Evolutionary conservation across 2,329 filamentous ascomycete species (phyloP), one percentile per base, ranked within the genome.

Genomic region (Ophiosphaerella korrae): DNA sequence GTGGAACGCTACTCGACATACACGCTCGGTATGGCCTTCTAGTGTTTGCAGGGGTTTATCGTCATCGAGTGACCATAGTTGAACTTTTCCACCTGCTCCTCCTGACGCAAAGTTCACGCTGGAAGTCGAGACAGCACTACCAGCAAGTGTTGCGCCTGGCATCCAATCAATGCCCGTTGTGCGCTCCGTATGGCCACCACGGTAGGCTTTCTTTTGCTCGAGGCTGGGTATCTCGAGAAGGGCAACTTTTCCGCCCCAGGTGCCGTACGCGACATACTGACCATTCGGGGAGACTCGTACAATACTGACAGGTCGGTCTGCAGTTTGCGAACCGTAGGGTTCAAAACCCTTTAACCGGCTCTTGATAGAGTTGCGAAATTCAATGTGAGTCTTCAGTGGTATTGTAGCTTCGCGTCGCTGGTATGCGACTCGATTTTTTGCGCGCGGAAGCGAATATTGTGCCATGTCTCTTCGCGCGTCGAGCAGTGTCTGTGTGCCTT

Each of bases 1-100:
- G 62, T 99, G 94, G 67, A 97, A 96, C 52, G 96, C 94, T 11
- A 96, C 88, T 49, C 93, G 86, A 64, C 92, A 96, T 7, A 99
- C 92, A 54, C 94, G 87, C 46, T 89, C 89, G 4, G 84, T 87
- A 68, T 99, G 94, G 1, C 93, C 94, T 21, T 87, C 82, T 0
- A 97, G 80, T 0, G 89, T 95, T 0, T 89, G 84, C 3, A 97
- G 71, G 0, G 94, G 94, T 1, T 90, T 94, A 55, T 96, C 91
- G 70, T 93, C 84, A 38, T 86, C 86, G 39, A 97, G 79, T 4
- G 90, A 93, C 94, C 94, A 99, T 12, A 99, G 81, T 67, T 96
- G 86, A 37, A 99, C 83, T 53, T 90, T 84, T 1, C 90, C 90
- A 68, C 97, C 93, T 14, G 90, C 92, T 35, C 92, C 94, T 38